Evolutionary conservation across 1,284 basidiomycete species (phyloP).

Genomic region (Trichosporon sp.): DNA sequence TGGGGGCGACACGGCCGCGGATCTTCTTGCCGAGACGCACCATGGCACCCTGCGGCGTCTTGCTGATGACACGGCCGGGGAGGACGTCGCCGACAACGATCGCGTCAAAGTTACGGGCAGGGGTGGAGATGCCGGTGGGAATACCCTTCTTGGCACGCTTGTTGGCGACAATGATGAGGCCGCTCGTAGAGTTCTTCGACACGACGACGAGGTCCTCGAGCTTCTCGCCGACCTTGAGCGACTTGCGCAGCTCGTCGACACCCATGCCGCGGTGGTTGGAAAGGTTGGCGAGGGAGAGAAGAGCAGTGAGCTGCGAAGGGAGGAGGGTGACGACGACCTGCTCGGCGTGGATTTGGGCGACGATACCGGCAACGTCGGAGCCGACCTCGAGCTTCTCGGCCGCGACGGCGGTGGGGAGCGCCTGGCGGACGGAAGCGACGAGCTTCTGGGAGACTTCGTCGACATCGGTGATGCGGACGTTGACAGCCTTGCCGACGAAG

Average conservation of each 20-base stretch:
- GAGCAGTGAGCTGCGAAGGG: slow-evolving; percentile 72
- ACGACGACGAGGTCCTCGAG: slow-evolving; percentile 81
- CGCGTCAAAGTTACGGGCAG: slow-evolving; percentile 66
- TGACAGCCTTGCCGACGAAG: slow-evolving; percentile 78
- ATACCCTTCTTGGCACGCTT: slow-evolving; percentile 53
- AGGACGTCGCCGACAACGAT: slow-evolving; percentile 72
- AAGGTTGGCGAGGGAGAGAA: slow-evolving; percentile 82
- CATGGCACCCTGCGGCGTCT: slow-evolving; percentile 67
- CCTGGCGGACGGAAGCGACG: slow-evolving; percentile 85
- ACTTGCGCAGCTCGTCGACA: slow-evolving; percentile 69
- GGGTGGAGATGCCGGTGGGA: slow-evolving; percentile 59
- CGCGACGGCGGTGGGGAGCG: slow-evolving; percentile 64
- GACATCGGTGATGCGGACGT: slow-evolving; percentile 79
- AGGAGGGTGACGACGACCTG: slow-evolving; percentile 74
- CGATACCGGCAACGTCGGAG: slow-evolving; percentile 68
- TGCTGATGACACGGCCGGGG: slow-evolving; percentile 73
- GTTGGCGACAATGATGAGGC: slow-evolving; percentile 78
- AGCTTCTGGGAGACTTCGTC: slow-evolving; percentile 69
- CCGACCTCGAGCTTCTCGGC: slow-evolving; percentile 76
- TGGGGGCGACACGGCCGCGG: slow-evolving; percentile 74
- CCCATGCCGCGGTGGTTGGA: slow-evolving; percentile 75
- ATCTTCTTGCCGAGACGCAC: slow-evolving; percentile 72
- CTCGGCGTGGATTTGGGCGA: slow-evolving; percentile 79
- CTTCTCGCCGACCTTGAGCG: slow-evolving; percentile 71
- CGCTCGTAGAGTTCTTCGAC: slow-evolving; percentile 84